A percentile compares a stretch with the other conserved stretches of the same genome.
Evolutionary conservation across 371 early-diverging fungal species (phyloP).

Genomic region (Syncephalastrum monosporum): DNA sequence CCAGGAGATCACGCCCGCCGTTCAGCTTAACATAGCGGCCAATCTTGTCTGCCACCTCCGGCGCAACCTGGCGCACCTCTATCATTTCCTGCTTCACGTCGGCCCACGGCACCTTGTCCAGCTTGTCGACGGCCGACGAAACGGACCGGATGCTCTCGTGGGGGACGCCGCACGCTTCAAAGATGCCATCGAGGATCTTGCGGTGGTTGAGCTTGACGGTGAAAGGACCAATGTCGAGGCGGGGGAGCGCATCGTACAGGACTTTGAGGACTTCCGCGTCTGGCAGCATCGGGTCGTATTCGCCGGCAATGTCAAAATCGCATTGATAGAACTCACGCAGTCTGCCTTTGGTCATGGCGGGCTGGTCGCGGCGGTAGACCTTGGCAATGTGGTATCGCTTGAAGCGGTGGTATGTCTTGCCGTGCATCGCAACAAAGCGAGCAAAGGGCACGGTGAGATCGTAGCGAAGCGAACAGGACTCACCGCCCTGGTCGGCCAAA

Average conservation of each 20-base stretch:
- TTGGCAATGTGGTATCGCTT: constrained; percentile 99
- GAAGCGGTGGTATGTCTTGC: constrained; percentile 78
- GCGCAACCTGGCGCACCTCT: constrained; percentile 79
- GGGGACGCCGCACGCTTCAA: constrained; percentile 92
- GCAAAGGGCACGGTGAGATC: constrained; percentile 99
- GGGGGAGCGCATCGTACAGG: constrained; percentile 76
- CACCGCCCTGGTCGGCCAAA: constrained; percentile 98
- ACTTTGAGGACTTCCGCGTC: constrained; percentile 94
- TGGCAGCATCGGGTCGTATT: constrained; percentile 93
- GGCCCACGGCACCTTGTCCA: constrained; percentile 95
- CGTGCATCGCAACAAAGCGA: constrained; percentile 94
- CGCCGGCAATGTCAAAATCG: constrained; percentile 99
- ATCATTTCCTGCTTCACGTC: constrained; percentile 95
- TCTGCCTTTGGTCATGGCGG: constrained; percentile 98
- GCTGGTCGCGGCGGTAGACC: constrained; percentile 99
- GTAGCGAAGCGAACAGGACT: constrained; percentile 95
- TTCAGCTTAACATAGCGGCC: constrained; percentile 82
- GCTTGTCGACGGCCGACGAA: constrained; percentile 98
- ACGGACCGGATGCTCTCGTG: constrained; percentile 80
- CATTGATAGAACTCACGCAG: constrained; percentile 99
- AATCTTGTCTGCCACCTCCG: constrained; percentile 82
- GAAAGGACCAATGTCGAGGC: constrained; percentile 80
- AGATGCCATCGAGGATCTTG: constrained; percentile 94
- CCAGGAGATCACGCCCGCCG: constrained; percentile 74
- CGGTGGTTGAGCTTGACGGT: constrained; percentile 95